Base-by-base conservation (phyloP, 2,329 filamentous ascomycete species). In the Colletotrichum sp. region DNA sequence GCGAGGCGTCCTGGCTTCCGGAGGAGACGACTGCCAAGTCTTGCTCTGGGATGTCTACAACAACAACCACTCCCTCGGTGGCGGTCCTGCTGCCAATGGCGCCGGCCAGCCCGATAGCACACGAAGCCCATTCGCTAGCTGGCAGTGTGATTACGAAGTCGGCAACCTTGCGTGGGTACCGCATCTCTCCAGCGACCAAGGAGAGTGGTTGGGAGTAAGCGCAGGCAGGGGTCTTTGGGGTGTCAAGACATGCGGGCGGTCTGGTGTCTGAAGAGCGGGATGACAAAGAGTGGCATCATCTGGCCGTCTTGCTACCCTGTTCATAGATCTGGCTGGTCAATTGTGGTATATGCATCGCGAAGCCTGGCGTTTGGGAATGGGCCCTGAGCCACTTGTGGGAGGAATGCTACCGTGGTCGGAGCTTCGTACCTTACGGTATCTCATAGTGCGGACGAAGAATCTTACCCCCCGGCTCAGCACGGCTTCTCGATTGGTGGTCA, bases 21-120 rank as follows among this genome's bases (percentile, higher is more conserved):
- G 97, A 39, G 97, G 90, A 8, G 97, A 99, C 81, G 97, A 99
- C 84, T 96, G 93, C 78, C 92, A 97, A 79, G 96, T 99, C 3
- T 89, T 99, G 36, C 90, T 98, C 18, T 99, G 97, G 97, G 97
- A 99, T 84, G 89, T 99, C 12, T 90, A 98, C 78, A 96, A 94
- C 76, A 82, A 83, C 80, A 90, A 90, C 85, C 82, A 86, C 84
- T 78, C 89, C 84, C 80, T 89, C 77, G 83, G 86, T 52, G 79
- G 82, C 75, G 80, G 76, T 8, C 84, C 87, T 28, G 81, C 85
- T 12, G 81, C 87, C 52, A 92, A 91, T 77, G 90, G 90, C 44
- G 84, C 86, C 2, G 85, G 87, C 5, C 86, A 87, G 66, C 82
- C 87, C 22, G 91, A 93, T 59, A 94, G 88, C 82, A 89, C 86